phyloP scores from a whole-genome alignment of 257 asterid species.

The Plantago ovata region DNA sequence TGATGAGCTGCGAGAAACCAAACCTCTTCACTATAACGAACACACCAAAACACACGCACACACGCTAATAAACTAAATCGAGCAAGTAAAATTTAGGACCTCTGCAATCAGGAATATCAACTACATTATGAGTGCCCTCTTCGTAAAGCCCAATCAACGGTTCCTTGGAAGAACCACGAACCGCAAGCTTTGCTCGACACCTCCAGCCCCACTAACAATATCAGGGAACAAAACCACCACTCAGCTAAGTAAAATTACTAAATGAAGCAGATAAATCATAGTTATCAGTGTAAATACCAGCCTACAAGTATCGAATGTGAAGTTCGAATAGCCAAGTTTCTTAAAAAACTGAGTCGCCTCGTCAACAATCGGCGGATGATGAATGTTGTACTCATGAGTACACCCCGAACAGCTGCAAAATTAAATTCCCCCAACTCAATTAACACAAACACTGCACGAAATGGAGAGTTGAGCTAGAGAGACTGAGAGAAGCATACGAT shows the following conservation, averaged over 20 bases:
- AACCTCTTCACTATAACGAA: constrained; percentile 6
- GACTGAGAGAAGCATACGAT: constrained; percentile 33
- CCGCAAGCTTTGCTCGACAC: constrained; percentile 92
- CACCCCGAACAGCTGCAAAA: constrained; percentile 91
- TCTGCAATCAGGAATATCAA: constrained; percentile 87
- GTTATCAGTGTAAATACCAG: constrained; percentile 38
- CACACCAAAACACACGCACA: background rate
- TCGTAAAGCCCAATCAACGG: constrained; percentile 90
- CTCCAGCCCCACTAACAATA: constrained; percentile 87
- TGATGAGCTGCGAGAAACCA: constrained; percentile 68
- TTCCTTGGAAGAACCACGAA: constrained; percentile 60
- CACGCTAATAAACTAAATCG: background rate
- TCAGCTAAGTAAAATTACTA: background rate
- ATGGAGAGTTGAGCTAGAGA: background rate
- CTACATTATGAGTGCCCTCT: constrained; percentile 80
- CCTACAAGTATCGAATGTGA: constrained; percentile 78
- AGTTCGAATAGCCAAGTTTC: constrained; percentile 51
- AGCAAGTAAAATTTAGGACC: constrained; percentile 32
- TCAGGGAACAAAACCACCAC: background rate
- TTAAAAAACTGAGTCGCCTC: constrained; percentile 63
- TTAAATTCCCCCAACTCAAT: background rate
- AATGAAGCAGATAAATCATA: background rate
- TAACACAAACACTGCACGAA: background rate
- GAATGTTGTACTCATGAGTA: constrained; percentile 74
- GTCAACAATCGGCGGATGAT: constrained; percentile 60